Percentiles rank a stretch among this genome's conserved stretches.
Evolutionary conservation across 495 filamentous ascomycete species (phyloP).

Genomic region (Aspergillus wentii): DNA sequence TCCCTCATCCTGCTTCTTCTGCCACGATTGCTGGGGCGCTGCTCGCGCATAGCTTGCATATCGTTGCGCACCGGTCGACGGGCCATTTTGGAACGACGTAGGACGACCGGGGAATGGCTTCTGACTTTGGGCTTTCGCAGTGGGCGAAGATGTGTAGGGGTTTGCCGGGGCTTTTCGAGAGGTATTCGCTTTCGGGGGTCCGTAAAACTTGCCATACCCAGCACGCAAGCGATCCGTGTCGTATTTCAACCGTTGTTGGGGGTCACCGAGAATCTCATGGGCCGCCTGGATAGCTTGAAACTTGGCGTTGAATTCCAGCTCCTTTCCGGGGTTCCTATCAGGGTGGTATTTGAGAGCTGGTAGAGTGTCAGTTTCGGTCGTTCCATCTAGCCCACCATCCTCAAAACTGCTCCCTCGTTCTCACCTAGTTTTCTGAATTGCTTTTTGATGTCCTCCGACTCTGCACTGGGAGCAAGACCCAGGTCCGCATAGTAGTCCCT

Average conservation of each 20-base stretch:
- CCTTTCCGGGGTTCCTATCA: constrained; percentile 81
- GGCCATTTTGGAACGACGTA: constrained; percentile 29
- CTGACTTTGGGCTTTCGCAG: constrained; percentile 22
- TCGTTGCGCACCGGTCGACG: constrained; percentile 50
- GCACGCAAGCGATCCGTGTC: constrained; percentile 62
- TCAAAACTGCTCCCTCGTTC: constrained; percentile 8
- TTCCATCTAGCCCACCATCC: neutral
- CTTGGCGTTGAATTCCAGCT: constrained; percentile 69
- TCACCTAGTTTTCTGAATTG: constrained; percentile 81
- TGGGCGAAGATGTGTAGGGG: constrained; percentile 17
- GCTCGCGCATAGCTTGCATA: constrained; percentile 50
- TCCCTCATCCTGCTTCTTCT: constrained; percentile 45
- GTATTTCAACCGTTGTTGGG: constrained; percentile 63
- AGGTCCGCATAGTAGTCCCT: constrained; percentile 87
- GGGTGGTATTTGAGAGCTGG: constrained; percentile 82
- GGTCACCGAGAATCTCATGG: constrained; percentile 75
- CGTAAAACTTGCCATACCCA: constrained; percentile 38
- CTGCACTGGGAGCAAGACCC: constrained; percentile 57
- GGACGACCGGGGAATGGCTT: constrained; percentile 24
- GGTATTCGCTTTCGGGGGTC: constrained; percentile 23
- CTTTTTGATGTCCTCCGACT: constrained; percentile 71
- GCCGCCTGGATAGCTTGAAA: constrained; percentile 85
- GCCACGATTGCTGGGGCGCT: constrained; percentile 30
- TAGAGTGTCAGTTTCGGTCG: constrained; percentile 7
- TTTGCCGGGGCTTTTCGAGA: constrained; percentile 24